Conservation (phyloP, 345 rosid species). For the Kernera saxatilis region DNA sequence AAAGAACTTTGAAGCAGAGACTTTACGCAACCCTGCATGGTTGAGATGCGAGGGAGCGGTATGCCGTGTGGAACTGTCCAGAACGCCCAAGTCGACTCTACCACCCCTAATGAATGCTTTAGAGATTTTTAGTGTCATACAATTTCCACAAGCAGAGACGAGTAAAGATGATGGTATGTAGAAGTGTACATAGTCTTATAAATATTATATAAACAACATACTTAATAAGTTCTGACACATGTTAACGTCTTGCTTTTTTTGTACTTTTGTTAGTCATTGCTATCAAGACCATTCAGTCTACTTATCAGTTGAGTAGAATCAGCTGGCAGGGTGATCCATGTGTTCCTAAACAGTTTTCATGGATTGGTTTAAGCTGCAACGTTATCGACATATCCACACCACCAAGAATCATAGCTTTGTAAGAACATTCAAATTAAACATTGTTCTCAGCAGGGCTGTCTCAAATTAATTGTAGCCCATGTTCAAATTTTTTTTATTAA, state of each 20-base stretch:
- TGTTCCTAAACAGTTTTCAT: neutral
- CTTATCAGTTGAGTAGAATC: conserved; percentile 15
- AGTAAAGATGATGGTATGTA: conserved; percentile 18
- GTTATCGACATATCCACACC: neutral
- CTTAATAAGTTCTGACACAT: neutral
- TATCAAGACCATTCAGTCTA: conserved; percentile 26
- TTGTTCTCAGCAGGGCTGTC: too few species aligned
- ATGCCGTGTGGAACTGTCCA: neutral
- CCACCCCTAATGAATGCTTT: conserved; percentile 30
- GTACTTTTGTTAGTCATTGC: conserved; percentile 28
- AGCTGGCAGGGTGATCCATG: conserved; percentile 44
- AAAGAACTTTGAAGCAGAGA: neutral
- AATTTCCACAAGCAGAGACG: conserved; percentile 14
- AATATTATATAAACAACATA: neutral
- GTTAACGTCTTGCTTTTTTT: neutral
- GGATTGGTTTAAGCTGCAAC: conserved; percentile 35
- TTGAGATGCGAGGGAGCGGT: neutral
- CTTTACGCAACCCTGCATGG: neutral
- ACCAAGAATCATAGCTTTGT: conserved; percentile 26
- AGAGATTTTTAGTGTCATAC: conserved; percentile 6
- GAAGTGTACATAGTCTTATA: neutral
- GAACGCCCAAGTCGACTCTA: neutral
- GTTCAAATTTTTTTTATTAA: too few species aligned
- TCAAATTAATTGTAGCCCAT: too few species aligned
- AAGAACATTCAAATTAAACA: too few species aligned